Conservation (phyloP, 2,329 filamentous ascomycete genomes). For the Botrytis deweyae region DNA sequence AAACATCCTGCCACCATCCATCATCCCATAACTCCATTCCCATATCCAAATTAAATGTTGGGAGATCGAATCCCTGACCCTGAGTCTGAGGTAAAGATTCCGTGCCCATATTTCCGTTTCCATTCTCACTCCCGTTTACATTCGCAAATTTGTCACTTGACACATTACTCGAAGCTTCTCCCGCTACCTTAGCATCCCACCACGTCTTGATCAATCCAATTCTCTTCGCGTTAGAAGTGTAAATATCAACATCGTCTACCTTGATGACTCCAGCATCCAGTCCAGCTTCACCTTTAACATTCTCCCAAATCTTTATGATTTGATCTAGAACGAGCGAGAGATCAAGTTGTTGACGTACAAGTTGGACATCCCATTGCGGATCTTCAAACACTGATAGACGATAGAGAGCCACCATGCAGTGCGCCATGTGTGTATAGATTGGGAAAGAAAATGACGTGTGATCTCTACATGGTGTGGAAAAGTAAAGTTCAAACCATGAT, state of each 20-base stretch:
- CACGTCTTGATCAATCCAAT: constrained; percentile 7
- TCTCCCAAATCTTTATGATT: neutral
- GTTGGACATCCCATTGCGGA: constrained; percentile 8
- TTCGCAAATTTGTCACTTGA: neutral
- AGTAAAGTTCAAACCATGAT: constrained; percentile 22
- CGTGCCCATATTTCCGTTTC: neutral
- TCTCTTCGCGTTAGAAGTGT: neutral
- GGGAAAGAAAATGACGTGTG: constrained; percentile 11
- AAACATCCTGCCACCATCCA: constrained; percentile 17
- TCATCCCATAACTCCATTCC: constrained; percentile 7
- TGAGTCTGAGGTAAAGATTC: neutral
- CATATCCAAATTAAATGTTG: neutral
- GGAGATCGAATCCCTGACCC: neutral
- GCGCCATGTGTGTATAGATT: constrained; percentile 9
- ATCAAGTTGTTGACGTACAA: constrained; percentile 18
- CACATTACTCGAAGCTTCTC: neutral
- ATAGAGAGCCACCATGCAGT: constrained; percentile 18
- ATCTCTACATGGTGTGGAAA: neutral
- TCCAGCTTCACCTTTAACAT: neutral
- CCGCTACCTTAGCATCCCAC: constrained; percentile 16
- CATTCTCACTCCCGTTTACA: neutral
- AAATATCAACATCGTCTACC: neutral
- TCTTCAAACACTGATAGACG: constrained; percentile 14
- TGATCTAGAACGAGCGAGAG: neutral
- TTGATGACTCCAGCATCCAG: neutral